Conservation (phyloP, 2,329 filamentous ascomycete species). For the Coniochaeta ligniaria region DNA sequence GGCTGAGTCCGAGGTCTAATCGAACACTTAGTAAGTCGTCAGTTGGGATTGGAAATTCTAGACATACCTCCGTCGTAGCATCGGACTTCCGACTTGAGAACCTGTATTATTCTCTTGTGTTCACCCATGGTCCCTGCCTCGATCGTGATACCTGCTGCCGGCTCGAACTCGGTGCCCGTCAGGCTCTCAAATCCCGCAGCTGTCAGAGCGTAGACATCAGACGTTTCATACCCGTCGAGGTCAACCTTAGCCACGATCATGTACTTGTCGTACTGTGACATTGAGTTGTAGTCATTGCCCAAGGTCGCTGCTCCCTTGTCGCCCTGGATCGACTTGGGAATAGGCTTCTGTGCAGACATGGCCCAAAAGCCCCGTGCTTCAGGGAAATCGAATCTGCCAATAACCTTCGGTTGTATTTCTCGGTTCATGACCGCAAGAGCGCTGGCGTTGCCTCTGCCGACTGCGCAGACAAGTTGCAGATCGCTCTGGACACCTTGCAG, state of each 20-base stretch:
- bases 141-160: conserved; percentile 78
- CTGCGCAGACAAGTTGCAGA: conserved; percentile 51
- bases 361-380: conserved; percentile 77
- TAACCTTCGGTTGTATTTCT: conserved; percentile 66
- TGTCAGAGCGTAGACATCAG: conserved; percentile 71
- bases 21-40: conserved; percentile 6
- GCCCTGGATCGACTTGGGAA: conserved; percentile 51
- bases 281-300: conserved; percentile 47
- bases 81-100: conserved; percentile 77
- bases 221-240: conserved; percentile 64
- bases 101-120: conserved; percentile 76
- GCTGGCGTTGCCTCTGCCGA: conserved; percentile 59
- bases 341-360: conserved; percentile 60
- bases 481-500: conserved; percentile 44
- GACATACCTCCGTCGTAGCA: conserved; percentile 80
- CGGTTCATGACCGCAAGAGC: conserved; percentile 71
- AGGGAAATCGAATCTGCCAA: conserved; percentile 64
- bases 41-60: conserved; percentile 4
- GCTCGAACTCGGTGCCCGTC: conserved; percentile 83
- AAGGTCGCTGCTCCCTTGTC: conserved; percentile 42
- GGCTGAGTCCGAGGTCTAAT: conserved; percentile 73
- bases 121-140: conserved; percentile 79
- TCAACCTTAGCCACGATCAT: conserved; percentile 75
- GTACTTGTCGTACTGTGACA: conserved; percentile 66
- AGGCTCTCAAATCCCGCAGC: conserved; percentile 67